Base-by-base conservation (phyloP, 345 rosid species). In the Raphanus raphanistrum region DNA sequence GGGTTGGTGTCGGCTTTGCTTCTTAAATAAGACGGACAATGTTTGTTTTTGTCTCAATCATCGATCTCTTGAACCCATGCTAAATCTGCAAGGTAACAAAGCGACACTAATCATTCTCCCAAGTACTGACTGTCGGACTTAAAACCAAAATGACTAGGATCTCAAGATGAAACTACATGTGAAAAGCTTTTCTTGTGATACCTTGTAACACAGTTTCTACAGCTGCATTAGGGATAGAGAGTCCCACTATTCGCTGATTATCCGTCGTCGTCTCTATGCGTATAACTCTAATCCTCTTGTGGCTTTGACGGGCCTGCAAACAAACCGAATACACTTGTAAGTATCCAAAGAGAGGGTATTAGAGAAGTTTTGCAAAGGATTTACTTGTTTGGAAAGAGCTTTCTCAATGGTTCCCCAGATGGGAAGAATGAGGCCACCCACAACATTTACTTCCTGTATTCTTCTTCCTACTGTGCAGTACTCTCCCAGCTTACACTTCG, bases 351-450 rank as follows among this genome's bases (percentile, higher is more conserved):
- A 68, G 72, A 54, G 73, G 2, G 36, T 43, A 6, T 35, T 48
- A 13, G 27, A 72, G 15, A 63, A 60, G n/a, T 13, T 33, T 59
- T 76, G 59, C 6, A 28, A 41, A 52, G 0, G 15, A 16, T 26
- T 73, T 73, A 91, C 99, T 91, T 92, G 99, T 87, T 92, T 92
- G 71, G 95, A 86, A 60, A 95, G 94, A 78, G 98, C 98, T 85
- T 88, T 90, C 86, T 90, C 99, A 26, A 95, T 88, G 8, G 99
- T 88, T 68, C 99, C 99, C 99, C 99, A 95, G 35, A 95, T 88
- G 38, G 99, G 97, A 84, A 95, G 92, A 88, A 90, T 92, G 69
- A 95, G 90, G 66, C 99, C 99, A 68, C 99, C 99, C 79, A 95
- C 86, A 78, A 95, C 90, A 68, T 90, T 90, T 25, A 95, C 97